Percentiles rank a stretch among this genome's conserved stretches.
These are phyloP conservation scores for Vaccinium corymbosum DNA, from an alignment of 148 eudicot species.

Conservation along the genomic window DNA sequence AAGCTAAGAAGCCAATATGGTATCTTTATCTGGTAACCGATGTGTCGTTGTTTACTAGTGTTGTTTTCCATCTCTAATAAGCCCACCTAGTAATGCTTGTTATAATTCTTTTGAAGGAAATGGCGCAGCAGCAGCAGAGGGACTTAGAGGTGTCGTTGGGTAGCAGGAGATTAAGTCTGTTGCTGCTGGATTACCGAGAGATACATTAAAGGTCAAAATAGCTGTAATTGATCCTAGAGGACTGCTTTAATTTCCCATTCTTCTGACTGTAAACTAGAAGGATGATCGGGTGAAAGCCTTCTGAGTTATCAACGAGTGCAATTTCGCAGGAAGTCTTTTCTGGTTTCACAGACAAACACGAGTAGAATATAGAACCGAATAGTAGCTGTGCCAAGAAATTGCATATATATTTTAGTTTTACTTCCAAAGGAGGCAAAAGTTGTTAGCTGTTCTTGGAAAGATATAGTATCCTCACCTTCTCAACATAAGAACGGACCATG, in stretches of 20 bases:
- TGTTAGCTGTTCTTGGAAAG: neutral
- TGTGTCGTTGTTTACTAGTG: neutral
- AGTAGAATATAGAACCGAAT: neutral
- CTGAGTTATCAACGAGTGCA: neutral
- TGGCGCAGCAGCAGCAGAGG: neutral
- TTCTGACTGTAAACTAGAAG: neutral
- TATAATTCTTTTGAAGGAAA: neutral
- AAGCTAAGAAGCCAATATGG: neutral
- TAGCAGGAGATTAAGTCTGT: neutral
- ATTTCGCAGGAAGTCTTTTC: neutral
- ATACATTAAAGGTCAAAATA: neutral
- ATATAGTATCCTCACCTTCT: slow-evolving; percentile 52
- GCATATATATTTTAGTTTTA: neutral
- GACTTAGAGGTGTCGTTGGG: neutral
- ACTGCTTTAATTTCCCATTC: neutral
- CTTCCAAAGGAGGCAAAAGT: neutral
- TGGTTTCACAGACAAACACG: neutral
- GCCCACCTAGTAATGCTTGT: neutral
- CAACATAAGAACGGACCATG: slow-evolving; percentile 98
- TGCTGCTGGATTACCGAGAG: neutral
- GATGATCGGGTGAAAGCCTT: neutral
- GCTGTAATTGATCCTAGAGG: neutral
- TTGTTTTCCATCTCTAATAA: neutral
- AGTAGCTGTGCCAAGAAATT: neutral
- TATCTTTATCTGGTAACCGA: neutral